Evolutionary conservation across 2,329 filamentous ascomycete species (phyloP).

Genomic region (Fusarium hostae): DNA sequence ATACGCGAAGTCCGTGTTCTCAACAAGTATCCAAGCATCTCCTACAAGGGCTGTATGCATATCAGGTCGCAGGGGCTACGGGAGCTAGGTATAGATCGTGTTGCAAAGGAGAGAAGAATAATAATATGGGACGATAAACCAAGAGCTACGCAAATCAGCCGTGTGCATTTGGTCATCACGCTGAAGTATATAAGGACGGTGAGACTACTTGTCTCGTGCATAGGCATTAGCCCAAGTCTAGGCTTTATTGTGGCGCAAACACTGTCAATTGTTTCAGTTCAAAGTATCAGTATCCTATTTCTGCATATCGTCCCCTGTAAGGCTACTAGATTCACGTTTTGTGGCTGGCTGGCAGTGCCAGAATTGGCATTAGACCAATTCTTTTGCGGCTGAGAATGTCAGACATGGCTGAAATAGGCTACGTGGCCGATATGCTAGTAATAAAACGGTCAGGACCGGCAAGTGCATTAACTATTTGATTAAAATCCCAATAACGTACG

Average conservation of each 20-base stretch:
- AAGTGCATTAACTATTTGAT: not conserved
- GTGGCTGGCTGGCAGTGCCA: not conserved
- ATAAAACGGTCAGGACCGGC: not conserved
- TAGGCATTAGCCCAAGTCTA: not conserved
- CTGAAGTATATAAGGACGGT: no score
- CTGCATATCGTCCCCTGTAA: not conserved
- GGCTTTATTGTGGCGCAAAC: not conserved
- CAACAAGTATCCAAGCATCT: no score
- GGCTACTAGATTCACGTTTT: no score
- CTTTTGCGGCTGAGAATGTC: not conserved
- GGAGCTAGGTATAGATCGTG: no score
- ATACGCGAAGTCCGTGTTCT: no score
- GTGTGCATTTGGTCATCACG: not conserved
- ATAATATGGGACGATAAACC: no score
- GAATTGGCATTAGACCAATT: not conserved
- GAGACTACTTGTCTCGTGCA: no score
- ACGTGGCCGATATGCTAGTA: not conserved
- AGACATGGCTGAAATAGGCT: not conserved
- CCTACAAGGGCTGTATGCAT: no score
- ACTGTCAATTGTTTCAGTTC: not conserved
- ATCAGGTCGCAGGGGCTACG: no score
- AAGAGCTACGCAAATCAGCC: no score
- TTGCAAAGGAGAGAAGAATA: no score
- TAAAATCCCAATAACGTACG: not conserved
- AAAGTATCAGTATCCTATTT: no score